phyloP scores from a whole-genome alignment of 2,329 filamentous ascomycete genomes.

The Parascedosporium putredinis region DNA sequence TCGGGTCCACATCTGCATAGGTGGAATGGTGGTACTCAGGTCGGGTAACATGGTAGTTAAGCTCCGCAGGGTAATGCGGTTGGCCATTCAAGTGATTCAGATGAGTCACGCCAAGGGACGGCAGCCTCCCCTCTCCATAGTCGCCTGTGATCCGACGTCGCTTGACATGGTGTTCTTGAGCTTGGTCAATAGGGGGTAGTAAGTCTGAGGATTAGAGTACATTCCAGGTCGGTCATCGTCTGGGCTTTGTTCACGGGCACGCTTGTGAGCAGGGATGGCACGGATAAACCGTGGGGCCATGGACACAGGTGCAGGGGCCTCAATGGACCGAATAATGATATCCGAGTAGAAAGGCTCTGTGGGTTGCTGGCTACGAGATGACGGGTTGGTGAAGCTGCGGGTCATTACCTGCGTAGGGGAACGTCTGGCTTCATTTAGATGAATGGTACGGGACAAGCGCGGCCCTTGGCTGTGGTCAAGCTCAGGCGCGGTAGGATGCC shows the following conservation, averaged over 20 bases:
- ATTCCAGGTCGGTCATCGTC: not conserved
- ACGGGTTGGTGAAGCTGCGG: not conserved
- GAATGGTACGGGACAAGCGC: not conserved
- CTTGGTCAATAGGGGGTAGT: not conserved
- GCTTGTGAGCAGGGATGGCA: constrained; percentile 5
- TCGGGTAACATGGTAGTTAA: not conserved
- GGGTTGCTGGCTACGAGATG: not conserved
- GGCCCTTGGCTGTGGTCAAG: not conserved
- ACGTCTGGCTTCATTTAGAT: not conserved
- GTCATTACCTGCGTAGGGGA: not conserved
- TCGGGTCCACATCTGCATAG: not conserved
- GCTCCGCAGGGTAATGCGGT: not conserved
- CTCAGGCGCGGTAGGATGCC: not conserved
- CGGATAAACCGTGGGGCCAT: constrained; percentile 7
- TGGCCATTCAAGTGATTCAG: not conserved
- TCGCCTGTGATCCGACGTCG: constrained; percentile 4
- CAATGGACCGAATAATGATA: constrained; percentile 7
- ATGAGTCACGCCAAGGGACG: not conserved
- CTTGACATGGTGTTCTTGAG: constrained; percentile 3
- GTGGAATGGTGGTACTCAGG: not conserved
- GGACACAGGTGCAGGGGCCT: not conserved
- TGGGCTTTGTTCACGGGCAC: constrained; percentile 2
- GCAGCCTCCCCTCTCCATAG: not conserved
- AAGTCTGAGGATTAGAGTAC: not conserved
- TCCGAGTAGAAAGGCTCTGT: not conserved